These are phyloP conservation scores for Patellifolia procumbens DNA, from an alignment of 179 eudicot species.

Conservation along the genomic window DNA sequence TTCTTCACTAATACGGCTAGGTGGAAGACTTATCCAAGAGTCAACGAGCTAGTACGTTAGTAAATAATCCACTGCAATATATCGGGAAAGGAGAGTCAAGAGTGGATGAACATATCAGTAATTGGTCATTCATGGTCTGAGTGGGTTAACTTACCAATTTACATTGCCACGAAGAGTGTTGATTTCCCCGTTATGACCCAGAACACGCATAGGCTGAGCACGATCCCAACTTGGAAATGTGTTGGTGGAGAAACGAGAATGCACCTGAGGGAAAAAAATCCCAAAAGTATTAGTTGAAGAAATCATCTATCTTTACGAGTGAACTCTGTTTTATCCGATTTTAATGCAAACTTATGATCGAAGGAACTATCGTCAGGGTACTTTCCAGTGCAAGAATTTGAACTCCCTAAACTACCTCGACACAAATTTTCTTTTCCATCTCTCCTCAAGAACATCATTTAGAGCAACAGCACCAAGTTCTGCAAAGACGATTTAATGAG, in stretches of 20 bases:
- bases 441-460: conserved; percentile 62
- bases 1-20: background rate
- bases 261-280: conserved; percentile 52
- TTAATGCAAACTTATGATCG: conserved; percentile 27
- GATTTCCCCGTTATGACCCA: conserved; percentile 98
- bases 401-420: conserved; percentile 62
- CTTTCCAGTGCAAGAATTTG: conserved; percentile 38
- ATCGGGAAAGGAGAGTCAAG: background rate
- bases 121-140: background rate
- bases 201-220: conserved; percentile 99
- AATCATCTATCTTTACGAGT: background rate
- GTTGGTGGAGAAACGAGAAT: conserved; percentile 97
- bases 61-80: conserved; percentile 7
- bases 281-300: conserved; percentile 12
- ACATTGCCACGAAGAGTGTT: conserved; percentile 96
- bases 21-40: conserved; percentile 17
- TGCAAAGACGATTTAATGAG: conserved; percentile 83
- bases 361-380: conserved; percentile 37
- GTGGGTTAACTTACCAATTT: conserved; percentile 63
- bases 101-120: background rate
- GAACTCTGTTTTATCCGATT: conserved; percentile 6
- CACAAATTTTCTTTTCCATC: conserved; percentile 51
- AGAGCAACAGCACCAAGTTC: conserved; percentile 70
- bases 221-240: conserved; percentile 99
- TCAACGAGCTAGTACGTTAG: conserved; percentile 10